phyloP scores from a whole-genome alignment of 169 alveolate genomes.

The Blepharisma undulans region DNA sequence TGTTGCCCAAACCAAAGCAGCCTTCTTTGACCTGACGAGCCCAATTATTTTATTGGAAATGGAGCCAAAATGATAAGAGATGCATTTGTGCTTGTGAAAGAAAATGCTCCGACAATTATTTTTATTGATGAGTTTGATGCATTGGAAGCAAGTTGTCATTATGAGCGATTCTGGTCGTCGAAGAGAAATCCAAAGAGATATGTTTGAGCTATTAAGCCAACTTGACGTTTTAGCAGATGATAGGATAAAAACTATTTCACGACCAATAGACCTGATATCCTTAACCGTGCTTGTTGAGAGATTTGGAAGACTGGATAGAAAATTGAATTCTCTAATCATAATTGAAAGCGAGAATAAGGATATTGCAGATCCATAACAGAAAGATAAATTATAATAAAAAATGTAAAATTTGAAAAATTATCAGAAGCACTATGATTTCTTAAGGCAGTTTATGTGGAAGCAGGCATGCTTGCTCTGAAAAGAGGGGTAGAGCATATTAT shows the following conservation, averaged over 20 bases:
- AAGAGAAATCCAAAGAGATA: slow-evolving; percentile 99
- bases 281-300: slow-evolving; percentile 99
- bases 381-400: slow-evolving; percentile 97
- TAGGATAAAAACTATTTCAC: slow-evolving; percentile 94
- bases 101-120: slow-evolving; percentile 99
- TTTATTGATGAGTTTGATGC: slow-evolving; percentile 99
- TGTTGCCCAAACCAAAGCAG: slow-evolving; percentile 96
- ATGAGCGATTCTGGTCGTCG: slow-evolving; percentile 97
- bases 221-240: slow-evolving; percentile 93
- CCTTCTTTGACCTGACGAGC: slow-evolving; percentile 97
- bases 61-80: slow-evolving; percentile 99
- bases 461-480: slow-evolving; percentile 98
- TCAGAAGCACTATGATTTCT: slow-evolving; percentile 97
- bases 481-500: slow-evolving; percentile 95
- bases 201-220: slow-evolving; percentile 98
- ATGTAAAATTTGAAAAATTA: slow-evolving; percentile 94
- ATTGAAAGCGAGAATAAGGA: slow-evolving; percentile 93
- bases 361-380: slow-evolving; percentile 97
- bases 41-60: slow-evolving; percentile 99
- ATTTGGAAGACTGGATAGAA: slow-evolving; percentile 99
- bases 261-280: slow-evolving; percentile 98
- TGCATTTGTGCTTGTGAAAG: slow-evolving; percentile 98
- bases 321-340: slow-evolving; percentile 99
- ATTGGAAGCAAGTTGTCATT: slow-evolving; percentile 96
- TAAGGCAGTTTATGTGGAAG: slow-evolving; percentile 98